Evolutionary conservation across 345 rosid genomes (phyloP), one percentile per base, ranked within the genome.

Genomic region (Lepidium didymum): DNA sequence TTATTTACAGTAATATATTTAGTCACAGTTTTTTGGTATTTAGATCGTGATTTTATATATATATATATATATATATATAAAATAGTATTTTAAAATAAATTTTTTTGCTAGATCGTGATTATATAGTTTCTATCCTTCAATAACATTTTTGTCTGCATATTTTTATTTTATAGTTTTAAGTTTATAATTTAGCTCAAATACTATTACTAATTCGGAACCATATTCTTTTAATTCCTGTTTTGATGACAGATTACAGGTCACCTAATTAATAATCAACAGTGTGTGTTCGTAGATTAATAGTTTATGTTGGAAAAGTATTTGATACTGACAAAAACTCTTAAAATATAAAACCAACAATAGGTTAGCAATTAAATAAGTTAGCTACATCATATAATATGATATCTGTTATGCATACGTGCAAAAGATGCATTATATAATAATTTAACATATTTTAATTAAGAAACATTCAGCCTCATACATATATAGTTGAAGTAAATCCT

Each of bases 361-460:
- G 10, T 19, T 14, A 25, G 18, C 31, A 16, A 8, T 58, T 68
- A 68, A 37, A 15, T 58, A 57, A 36, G 16, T 5, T 18, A 67
- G 53, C 27, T 16, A 7, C 10, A 31, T 8, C 43, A 50, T 52
- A 50, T 49, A 42, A 34, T 70, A 54, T 62, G 33, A 62, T 62
- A 35, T 36, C 11, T 52, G 46, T 62, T 55, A 62, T 62, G 61
- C 59, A 42, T 70, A 60, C 75, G 66, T 51, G 35, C 61, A 42
- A 61, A 27, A 34, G 4, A 15, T 15, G 10, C 42, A 45, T 7
- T 35, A 34, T 4, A 37, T 6, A 7, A 23, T 54, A 15, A 27
- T 2, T 19, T 21, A 33, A 40, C 41, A 44, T 34, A 34, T 14
- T 14, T 67, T 42, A 42, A 21, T 41, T 29, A 51, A 53, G 29